Evolutionary conservation across 306 rosid genomes (phyloP), one percentile per base, ranked within the genome.

Genomic region (Ammopiptanthus mongolicus): DNA sequence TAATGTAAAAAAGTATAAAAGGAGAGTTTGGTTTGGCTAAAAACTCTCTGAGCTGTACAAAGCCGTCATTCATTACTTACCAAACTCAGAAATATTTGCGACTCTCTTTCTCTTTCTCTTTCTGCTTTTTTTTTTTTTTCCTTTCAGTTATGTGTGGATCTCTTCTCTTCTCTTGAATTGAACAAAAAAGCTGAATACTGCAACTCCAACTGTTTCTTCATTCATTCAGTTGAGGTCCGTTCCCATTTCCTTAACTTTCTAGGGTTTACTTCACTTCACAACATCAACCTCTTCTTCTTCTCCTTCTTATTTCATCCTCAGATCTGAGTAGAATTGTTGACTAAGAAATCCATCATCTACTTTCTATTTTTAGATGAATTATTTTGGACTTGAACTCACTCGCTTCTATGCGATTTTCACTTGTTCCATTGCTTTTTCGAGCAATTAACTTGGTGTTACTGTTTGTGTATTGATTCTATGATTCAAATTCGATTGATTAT

Each of bases 21-120:
- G n/a, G n/a, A n/a, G 42, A 37, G 42, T 1, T 8, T 3, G 9
- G 42, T 12, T 65, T 66, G 29, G 58, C 67, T 64, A 64, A 76
- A 55, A 31, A 44, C 50, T 52, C 18, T 62, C 19, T 71, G 80
- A 86, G 87, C 89, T 88, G 93, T 84, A 74, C 86, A 75, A 71
- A 68, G 74, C 85, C 79, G 83, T 85, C 73, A 75, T 71, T 11
- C 0, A 37, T 37, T 74, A 61, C 66, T 31, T 80, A 56, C 73
- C 76, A 67, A 65, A 60, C 69, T 73, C 59, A 25, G 65, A 50
- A 82, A 41, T 85, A 79, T 81, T 81, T 79, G 80, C 59, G 18
- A 22, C 57, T 75, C 83, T 61, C 67, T 57, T 75, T 82, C 77
- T 72, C 65, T 65, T 56, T 80, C 21, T 18, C 77, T 62, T 22